Evolutionary conservation across 768 basidiomycete species (phyloP).

Genomic region (Lactifluus subvellereus): DNA sequence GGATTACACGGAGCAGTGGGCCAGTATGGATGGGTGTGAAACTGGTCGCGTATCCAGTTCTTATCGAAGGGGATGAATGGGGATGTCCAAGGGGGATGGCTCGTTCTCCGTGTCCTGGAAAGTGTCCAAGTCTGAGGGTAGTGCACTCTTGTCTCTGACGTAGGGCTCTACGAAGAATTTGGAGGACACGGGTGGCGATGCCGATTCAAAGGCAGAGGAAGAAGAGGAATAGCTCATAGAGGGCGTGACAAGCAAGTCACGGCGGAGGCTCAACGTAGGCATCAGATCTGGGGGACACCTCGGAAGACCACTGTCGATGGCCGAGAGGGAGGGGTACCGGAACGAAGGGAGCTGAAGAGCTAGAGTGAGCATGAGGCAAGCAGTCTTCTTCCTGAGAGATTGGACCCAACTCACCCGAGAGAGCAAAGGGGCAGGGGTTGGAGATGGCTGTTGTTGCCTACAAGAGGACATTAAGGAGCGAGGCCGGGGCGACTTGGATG

Average conservation of each 20-base stretch:
- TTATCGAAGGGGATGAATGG: not conserved
- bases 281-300: slow-evolving; percentile 1
- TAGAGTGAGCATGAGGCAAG: not conserved
- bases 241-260: slow-evolving; percentile 16
- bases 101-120: not conserved
- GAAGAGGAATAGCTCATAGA: slow-evolving; percentile 30
- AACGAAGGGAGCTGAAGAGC: not conserved
- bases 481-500: slow-evolving; percentile 30
- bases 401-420: slow-evolving; percentile 4
- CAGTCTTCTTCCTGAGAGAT: slow-evolving; percentile 17
- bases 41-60: not conserved
- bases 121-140: not conserved
- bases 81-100: not conserved
- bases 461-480: slow-evolving; percentile 26
- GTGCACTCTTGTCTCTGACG: not conserved
- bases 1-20: not conserved
- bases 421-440: slow-evolving; percentile 24
- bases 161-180: slow-evolving; percentile 16
- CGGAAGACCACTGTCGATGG: not conserved
- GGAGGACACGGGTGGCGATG: slow-evolving; percentile 26
- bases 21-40: not conserved
- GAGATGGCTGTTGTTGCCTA: slow-evolving; percentile 27
- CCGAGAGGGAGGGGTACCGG: not conserved
- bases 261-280: not conserved
- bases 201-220: slow-evolving; percentile 28